These are phyloP conservation scores for Rhizopus arrhizus DNA, from an alignment of 371 early-diverging fungal genomes.

Conservation along the genomic window DNA sequence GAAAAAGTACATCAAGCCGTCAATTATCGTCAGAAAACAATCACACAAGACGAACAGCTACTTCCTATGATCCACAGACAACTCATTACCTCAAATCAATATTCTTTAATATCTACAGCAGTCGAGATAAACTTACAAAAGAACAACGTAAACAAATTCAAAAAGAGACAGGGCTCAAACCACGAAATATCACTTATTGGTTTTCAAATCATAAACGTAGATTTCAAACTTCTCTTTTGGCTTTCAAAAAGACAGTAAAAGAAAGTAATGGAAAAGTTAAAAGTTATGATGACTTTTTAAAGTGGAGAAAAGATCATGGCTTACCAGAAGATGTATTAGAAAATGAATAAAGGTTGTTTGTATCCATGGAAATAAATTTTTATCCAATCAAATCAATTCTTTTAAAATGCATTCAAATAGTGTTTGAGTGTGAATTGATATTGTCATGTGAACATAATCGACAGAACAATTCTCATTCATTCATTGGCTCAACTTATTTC, in stretches of 20 bases:
- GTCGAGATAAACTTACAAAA: slow-evolving; percentile 45
- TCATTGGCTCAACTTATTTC: no score
- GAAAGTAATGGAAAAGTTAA: slow-evolving; percentile 31
- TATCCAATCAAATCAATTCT: no score
- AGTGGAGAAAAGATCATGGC: slow-evolving; percentile 32
- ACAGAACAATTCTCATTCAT: no score
- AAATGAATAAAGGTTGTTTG: slow-evolving; percentile 4
- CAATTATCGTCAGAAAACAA: not conserved
- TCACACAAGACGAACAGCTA: slow-evolving; percentile 37
- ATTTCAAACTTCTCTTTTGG: slow-evolving; percentile 31
- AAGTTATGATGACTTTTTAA: slow-evolving; percentile 47
- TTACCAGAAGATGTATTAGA: slow-evolving; percentile 31
- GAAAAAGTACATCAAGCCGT: not conserved
- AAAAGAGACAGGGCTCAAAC: slow-evolving; percentile 40
- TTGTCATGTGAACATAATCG: no score
- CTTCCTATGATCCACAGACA: slow-evolving; percentile 47
- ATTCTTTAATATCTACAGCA: slow-evolving; percentile 47
- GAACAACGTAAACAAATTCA: slow-evolving; percentile 41
- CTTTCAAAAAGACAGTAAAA: slow-evolving; percentile 31
- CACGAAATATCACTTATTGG: slow-evolving; percentile 55
- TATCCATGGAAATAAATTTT: no score
- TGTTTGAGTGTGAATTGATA: no score
- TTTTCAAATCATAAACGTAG: slow-evolving; percentile 54
- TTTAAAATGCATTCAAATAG: no score
- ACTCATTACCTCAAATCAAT: slow-evolving; percentile 45